Conservation (phyloP, 1,284 basidiomycete species). For the Bondarzewia mesenterica region DNA sequence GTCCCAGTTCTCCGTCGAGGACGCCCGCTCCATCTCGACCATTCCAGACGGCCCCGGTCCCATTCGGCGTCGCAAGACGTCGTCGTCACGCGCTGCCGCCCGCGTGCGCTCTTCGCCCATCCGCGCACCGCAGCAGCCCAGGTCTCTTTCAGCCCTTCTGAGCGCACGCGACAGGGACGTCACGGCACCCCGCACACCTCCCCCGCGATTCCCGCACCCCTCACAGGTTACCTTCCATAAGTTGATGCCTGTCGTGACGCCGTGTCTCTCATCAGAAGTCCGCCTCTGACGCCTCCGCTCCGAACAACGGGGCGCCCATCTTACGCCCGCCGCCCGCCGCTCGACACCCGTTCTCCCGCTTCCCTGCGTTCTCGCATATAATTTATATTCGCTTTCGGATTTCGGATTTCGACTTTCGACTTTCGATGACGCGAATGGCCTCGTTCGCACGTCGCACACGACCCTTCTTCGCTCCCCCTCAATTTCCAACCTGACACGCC, state of each 20-base stretch:
- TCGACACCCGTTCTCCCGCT: too few species aligned
- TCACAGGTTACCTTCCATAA: constrained; percentile 45
- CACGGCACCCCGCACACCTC: constrained; percentile 5
- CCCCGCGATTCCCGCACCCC: constrained; percentile 20
- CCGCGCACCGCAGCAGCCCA: constrained; percentile 11
- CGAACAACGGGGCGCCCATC: too few species aligned
- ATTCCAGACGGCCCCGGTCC: constrained; percentile 33
- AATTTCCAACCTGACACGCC: background rate
- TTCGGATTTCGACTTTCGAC: too few species aligned
- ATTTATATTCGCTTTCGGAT: background rate
- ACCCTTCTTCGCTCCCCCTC: background rate
- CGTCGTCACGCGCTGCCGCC: constrained; percentile 40
- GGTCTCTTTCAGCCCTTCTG: constrained; percentile 9
- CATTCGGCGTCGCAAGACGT: constrained; percentile 47
- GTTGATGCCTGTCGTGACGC: constrained; percentile 45
- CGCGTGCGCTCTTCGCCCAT: constrained; percentile 19
- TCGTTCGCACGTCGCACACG: background rate
- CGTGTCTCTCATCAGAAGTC: background rate
- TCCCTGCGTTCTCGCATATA: too few species aligned
- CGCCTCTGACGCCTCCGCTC: background rate
- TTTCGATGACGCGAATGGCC: background rate
- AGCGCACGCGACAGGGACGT: background rate
- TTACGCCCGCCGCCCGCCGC: too few species aligned
- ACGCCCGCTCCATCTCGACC: constrained; percentile 1
- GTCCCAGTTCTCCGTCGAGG: constrained; percentile 33